Conservation (phyloP, 768 basidiomycete species). For the Macrocybe gigantea region DNA sequence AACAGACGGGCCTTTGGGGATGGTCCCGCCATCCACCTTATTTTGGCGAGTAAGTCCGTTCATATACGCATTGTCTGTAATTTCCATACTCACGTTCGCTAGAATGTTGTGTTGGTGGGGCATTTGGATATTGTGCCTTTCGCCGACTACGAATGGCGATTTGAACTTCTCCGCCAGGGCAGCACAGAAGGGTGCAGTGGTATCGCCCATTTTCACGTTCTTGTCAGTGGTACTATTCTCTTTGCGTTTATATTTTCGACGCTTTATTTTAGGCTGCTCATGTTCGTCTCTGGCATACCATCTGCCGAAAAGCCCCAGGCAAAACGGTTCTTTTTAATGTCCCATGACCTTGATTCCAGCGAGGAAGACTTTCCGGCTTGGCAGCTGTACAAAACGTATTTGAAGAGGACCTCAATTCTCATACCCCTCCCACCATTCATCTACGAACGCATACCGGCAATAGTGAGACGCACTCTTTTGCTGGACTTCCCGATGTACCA, state of each 20-base stretch:
- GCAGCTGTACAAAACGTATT: slow-evolving; percentile 50
- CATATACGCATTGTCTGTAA: neutral
- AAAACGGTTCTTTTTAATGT: slow-evolving; percentile 49
- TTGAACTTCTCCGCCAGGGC: slow-evolving; percentile 35
- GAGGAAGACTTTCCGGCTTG: slow-evolving; percentile 32
- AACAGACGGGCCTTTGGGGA: slow-evolving; percentile 44
- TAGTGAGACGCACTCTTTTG: slow-evolving; percentile 49
- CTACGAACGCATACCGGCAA: slow-evolving; percentile 44
- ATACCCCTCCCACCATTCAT: slow-evolving; percentile 53
- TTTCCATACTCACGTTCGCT: neutral
- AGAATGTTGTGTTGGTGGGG: slow-evolving; percentile 66
- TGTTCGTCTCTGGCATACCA: slow-evolving; percentile 68
- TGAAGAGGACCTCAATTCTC: slow-evolving; percentile 51
- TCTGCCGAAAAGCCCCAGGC: slow-evolving; percentile 65
- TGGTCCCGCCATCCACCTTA: slow-evolving; percentile 67
- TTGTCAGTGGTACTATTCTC: slow-evolving; percentile 31
- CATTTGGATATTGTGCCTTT: slow-evolving; percentile 54
- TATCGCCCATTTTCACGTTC: slow-evolving; percentile 61
- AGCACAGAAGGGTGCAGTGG: slow-evolving; percentile 55
- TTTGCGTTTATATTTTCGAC: neutral
- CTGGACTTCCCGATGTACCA: slow-evolving; percentile 59
- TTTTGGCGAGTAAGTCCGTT: slow-evolving; percentile 55
- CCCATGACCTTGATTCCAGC: slow-evolving; percentile 30
- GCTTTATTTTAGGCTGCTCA: slow-evolving; percentile 34
- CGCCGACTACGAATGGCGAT: slow-evolving; percentile 45